Base-by-base conservation (phyloP, 176 grass and related monocot genomes). In the Elymus sibiricus region DNA sequence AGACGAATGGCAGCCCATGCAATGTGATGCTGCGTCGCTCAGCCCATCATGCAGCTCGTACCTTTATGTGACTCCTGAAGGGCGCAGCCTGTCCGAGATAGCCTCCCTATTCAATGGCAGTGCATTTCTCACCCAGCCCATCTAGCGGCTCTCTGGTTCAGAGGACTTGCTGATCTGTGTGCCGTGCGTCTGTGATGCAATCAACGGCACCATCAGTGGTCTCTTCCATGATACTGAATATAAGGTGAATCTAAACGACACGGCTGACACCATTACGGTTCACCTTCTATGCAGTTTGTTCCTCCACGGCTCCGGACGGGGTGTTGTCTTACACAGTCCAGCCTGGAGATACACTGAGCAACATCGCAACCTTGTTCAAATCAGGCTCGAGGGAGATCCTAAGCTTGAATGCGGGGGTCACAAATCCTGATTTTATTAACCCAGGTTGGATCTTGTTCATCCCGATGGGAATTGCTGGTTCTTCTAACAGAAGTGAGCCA, bases 241-340 rank as follows among this genome's bases (percentile, higher is more conserved):
- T 17, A 28, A 2, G 11, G 90, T 80, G 80, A 14, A 68, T 55
- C 0, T 0, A 6, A 9, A 4, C 0, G 87, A 92, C n/a, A 81
- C 43, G 3, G 0, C 12, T 12, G 13, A 49, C 14, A 80, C 1
- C 0, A 71, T 83, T 47, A 77, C 55, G 1, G 74, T 88, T 81
- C 82, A 83, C 82, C 60, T 94, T 32, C 82, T 83, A 19, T 94
- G 93, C 12, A 74, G 87, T 0, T 0, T 94, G 92, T 71, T 90
- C 81, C 60, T 83, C 49, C 12, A 71, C 43, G 4, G 73, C 80
- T 11, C 8, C 82, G 28, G 39, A 79, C 21, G 79, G 55, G 11
- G 83, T 93, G 11, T 22, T 94, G 61, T 83, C 87, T 6, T 92
- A 92, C 47, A 55, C 82, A 11, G 93, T 92, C 53, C 55, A 92